Conservation (phyloP, 2,329 filamentous ascomycete species). For the Aspergillus pseudotamarii region DNA sequence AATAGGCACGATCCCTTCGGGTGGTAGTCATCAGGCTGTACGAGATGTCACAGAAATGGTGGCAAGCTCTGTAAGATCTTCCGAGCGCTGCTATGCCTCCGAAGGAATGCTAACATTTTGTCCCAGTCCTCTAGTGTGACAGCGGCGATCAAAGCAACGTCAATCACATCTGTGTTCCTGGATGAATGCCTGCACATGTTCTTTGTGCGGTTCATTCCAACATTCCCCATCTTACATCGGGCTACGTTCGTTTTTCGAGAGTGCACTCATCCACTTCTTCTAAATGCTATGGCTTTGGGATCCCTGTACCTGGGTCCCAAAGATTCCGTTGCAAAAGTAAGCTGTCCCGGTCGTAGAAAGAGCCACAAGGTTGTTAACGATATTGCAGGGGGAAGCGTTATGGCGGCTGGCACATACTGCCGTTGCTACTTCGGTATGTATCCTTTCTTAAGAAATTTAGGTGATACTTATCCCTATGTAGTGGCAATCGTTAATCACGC, state of each 20-base stretch:
- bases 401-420: conserved; percentile 51
- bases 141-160: conserved; percentile 47
- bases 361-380: background rate
- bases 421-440: conserved; percentile 44
- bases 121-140: conserved; percentile 47
- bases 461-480: conserved; percentile 16
- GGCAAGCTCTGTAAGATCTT: conserved; percentile 41
- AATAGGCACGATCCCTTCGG: conserved; percentile 43
- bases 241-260: conserved; percentile 50
- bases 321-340: conserved; percentile 43
- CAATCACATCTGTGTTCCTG: conserved; percentile 49
- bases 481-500: conserved; percentile 50
- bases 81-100: background rate
- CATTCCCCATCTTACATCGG: conserved; percentile 49
- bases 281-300: conserved; percentile 51
- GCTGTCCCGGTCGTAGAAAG: background rate
- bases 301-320: conserved; percentile 50
- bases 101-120: conserved; percentile 3
- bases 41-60: conserved; percentile 50
- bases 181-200: conserved; percentile 53
- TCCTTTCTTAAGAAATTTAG: background rate
- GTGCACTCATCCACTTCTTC: conserved; percentile 46
- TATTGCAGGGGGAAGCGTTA: conserved; percentile 42
- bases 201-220: conserved; percentile 50
- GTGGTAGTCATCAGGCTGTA: conserved; percentile 48